Evolutionary conservation across 768 basidiomycete species (phyloP).

Genomic region (Phylloporus scabripes): DNA sequence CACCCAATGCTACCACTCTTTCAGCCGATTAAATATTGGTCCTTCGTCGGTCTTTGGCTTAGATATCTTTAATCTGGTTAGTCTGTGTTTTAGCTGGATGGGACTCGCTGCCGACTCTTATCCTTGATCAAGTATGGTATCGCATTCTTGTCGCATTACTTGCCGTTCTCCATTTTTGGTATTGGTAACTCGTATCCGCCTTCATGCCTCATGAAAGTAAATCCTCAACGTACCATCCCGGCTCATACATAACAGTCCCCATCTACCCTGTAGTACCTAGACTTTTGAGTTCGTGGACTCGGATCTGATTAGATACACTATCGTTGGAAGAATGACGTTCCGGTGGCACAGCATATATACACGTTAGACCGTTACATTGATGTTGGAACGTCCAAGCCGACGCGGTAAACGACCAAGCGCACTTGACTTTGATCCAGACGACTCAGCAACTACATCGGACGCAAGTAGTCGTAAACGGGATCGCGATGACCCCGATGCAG

Average conservation of each 20-base stretch:
- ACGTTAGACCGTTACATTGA: neutral
- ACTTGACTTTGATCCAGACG: constrained; percentile 37
- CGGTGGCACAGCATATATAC: neutral
- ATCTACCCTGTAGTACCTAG: constrained; percentile 12
- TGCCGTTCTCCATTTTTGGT: constrained; percentile 1
- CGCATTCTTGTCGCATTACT: constrained; percentile 4
- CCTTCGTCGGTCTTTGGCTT: constrained; percentile 1
- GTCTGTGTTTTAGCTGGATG: neutral
- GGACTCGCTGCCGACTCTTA: constrained; percentile 1
- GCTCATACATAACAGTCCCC: constrained; percentile 5
- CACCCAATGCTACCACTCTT: constrained; percentile 11
- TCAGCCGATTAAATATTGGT: constrained; percentile 10
- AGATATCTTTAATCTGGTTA: constrained; percentile 13
- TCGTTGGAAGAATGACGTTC: neutral
- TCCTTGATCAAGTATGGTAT: constrained; percentile 16
- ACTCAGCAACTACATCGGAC: constrained; percentile 25
- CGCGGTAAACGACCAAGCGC: constrained; percentile 44
- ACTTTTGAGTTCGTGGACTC: constrained; percentile 12
- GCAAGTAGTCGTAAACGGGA: constrained; percentile 22
- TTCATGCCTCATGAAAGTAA: constrained; percentile 5
- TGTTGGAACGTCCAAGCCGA: constrained; percentile 11
- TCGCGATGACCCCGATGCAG: constrained; percentile 10
- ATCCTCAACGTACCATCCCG: constrained; percentile 8
- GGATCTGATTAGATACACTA: constrained; percentile 7
- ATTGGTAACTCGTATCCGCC: constrained; percentile 9